phyloP scores from a whole-genome alignment of 345 rosid genomes.

The Melaleuca alternifolia region DNA sequence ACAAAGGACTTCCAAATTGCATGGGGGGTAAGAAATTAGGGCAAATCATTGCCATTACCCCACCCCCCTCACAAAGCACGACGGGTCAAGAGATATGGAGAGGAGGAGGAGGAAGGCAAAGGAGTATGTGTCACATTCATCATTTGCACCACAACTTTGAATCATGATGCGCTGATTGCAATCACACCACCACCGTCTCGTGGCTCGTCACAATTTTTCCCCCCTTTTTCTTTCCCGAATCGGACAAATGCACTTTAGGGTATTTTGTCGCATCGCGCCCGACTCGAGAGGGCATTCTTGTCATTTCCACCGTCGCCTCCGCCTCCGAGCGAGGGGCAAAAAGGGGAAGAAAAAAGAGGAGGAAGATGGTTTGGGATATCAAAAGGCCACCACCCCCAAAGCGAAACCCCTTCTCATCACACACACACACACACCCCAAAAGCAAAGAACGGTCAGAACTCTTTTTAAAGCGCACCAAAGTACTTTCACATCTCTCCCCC shows the following conservation, averaged over 20 bases:
- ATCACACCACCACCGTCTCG: not conserved
- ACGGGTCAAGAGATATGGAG: not conserved
- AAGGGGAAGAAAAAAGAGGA: not conserved
- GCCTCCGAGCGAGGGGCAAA: not conserved
- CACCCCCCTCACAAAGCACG: not conserved
- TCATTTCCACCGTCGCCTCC: not conserved
- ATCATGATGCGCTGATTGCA: not conserved
- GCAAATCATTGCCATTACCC: not conserved
- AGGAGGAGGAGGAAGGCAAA: not conserved
- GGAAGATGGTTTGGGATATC: not conserved
- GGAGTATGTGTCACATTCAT: not conserved
- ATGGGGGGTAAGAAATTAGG: not conserved
- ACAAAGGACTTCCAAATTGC: not conserved
- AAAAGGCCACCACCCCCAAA: not conserved
- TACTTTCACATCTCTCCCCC: slow-evolving; percentile 8
- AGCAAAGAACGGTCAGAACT: slow-evolving; percentile 2
- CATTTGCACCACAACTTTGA: not conserved
- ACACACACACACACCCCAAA: not conserved
- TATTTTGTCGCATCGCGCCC: not conserved
- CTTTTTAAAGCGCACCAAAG: not conserved
- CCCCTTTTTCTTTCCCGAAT: not conserved
- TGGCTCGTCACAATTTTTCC: not conserved
- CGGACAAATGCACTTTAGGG: not conserved
- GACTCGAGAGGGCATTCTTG: not conserved
- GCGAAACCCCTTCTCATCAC: not conserved